Evolutionary conservation across 75 land plant species (phyloP).

Genomic region (Pseudotsuga menziesii): DNA sequence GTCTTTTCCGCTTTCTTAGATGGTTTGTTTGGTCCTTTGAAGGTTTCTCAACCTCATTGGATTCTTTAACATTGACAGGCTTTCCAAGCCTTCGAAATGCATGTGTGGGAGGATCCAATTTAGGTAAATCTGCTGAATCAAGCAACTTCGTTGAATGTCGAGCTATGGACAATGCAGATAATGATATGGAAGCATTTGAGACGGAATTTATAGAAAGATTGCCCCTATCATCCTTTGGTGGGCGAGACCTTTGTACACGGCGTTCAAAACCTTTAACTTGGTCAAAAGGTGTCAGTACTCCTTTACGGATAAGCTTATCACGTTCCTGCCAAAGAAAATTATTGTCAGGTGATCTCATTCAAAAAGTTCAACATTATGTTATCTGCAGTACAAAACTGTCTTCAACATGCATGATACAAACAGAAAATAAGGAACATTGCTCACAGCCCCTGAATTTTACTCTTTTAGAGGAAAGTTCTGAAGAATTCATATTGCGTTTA

Average conservation of each 20-base stretch:
- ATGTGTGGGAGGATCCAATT: conserved; percentile 67
- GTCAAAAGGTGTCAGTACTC: conserved; percentile 57
- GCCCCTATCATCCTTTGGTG: conserved; percentile 20
- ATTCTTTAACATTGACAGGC: conserved; percentile 23
- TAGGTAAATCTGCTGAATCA: conserved; percentile 64
- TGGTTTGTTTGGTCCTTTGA: conserved; percentile 17
- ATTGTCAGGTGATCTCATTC: not conserved
- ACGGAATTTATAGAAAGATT: conserved; percentile 41
- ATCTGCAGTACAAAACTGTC: not conserved
- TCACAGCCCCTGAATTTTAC: not conserved
- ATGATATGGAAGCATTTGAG: conserved; percentile 53
- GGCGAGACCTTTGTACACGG: conserved; percentile 53
- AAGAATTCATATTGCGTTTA: not conserved
- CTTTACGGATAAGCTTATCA: conserved; percentile 84
- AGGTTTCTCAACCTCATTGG: conserved; percentile 17
- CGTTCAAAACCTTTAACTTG: conserved; percentile 93
- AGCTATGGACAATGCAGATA: conserved; percentile 59
- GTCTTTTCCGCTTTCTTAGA: conserved; percentile 34
- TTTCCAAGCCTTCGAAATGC: conserved; percentile 66
- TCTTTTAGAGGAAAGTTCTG: not conserved
- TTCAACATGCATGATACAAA: not conserved
- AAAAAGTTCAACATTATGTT: not conserved
- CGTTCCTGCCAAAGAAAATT: conserved; percentile 55
- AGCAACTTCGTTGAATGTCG: conserved; percentile 84
- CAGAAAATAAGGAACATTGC: not conserved